Evolutionary conservation across 106 monocot species (phyloP).

Genomic region (Apostasia shenzhenica): DNA sequence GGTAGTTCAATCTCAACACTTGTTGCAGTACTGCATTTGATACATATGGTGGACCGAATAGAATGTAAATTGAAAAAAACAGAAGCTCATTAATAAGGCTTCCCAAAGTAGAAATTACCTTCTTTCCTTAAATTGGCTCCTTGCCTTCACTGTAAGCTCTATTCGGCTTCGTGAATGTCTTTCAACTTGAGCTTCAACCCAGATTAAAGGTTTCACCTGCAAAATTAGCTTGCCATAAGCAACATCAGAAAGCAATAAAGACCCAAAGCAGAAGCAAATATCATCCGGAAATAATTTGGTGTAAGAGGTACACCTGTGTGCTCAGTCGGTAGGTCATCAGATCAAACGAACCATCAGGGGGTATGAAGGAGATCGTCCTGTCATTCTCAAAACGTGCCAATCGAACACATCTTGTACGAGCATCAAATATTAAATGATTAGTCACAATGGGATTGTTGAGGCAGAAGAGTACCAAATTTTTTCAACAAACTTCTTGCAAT

Average conservation of each 20-base stretch:
- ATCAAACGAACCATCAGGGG: conserved; percentile 96
- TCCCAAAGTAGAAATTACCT: conserved; percentile 30
- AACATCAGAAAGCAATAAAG: not conserved
- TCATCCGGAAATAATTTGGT: not conserved
- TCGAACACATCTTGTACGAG: conserved; percentile 68
- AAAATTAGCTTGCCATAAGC: not conserved
- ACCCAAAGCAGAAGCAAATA: not conserved
- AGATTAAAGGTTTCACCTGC: conserved; percentile 89
- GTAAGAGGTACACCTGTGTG: conserved; percentile 56
- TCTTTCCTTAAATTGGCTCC: conserved; percentile 97
- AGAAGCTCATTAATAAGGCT: no score
- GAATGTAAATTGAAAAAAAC: no score
- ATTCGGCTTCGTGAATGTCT: conserved; percentile 95
- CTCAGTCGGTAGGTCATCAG: conserved; percentile 97
- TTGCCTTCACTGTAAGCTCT: conserved; percentile 83
- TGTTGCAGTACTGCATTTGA: conserved; percentile 69
- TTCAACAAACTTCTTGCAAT: no score
- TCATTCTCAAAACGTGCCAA: conserved; percentile 99
- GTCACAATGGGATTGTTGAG: not conserved
- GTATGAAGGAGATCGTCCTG: conserved; percentile 98
- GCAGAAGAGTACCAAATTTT: no score
- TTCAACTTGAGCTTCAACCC: conserved; percentile 98
- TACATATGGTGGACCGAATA: not conserved
- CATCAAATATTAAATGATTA: not conserved
- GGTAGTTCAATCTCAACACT: conserved; percentile 95